Conservation (phyloP, 441 rosid species). For the Pelargonium myrrhifolium region DNA sequence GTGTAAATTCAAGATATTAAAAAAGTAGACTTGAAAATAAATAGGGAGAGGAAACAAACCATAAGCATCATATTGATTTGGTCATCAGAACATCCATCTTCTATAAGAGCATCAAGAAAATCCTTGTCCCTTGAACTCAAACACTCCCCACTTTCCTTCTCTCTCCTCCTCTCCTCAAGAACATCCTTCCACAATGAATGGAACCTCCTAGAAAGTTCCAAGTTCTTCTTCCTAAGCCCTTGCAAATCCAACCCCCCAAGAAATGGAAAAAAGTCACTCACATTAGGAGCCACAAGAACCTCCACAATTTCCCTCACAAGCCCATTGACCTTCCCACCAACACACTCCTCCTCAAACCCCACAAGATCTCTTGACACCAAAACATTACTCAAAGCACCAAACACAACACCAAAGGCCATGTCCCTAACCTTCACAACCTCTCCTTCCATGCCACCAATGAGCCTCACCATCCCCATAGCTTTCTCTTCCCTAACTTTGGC, state of each 20-base stretch:
- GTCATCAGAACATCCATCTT: conserved; percentile 28
- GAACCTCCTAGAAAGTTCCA: conserved; percentile 10
- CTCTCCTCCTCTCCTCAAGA: conserved; percentile 22
- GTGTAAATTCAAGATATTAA: no score
- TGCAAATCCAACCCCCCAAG: conserved; percentile 31
- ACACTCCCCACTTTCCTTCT: conserved; percentile 14
- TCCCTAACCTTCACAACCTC: conserved; percentile 27
- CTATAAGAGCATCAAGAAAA: conserved; percentile 17
- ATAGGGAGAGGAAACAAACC: conserved; percentile 21
- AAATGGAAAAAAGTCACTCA: conserved; percentile 33
- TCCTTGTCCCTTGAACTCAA: conserved; percentile 2
- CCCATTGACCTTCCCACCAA: conserved; percentile 18
- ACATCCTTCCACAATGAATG: conserved; percentile 17
- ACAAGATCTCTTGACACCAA: conserved; percentile 32
- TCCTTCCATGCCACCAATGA: conserved; percentile 29
- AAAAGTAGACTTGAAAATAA: no score
- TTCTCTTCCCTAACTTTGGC: conserved; percentile 20
- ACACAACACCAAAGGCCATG: conserved; percentile 21
- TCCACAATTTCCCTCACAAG: conserved; percentile 22
- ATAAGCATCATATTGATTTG: conserved; percentile 27
- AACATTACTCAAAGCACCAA: conserved; percentile 28
- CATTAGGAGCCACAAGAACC: conserved; percentile 27
- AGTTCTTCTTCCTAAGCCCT: conserved; percentile 26
- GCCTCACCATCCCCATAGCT: conserved; percentile 24
- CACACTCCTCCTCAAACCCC: conserved; percentile 22